These are phyloP conservation scores for Solanum tarapatanum DNA, from an alignment of 257 asterid genomes.

Conservation along the genomic window DNA sequence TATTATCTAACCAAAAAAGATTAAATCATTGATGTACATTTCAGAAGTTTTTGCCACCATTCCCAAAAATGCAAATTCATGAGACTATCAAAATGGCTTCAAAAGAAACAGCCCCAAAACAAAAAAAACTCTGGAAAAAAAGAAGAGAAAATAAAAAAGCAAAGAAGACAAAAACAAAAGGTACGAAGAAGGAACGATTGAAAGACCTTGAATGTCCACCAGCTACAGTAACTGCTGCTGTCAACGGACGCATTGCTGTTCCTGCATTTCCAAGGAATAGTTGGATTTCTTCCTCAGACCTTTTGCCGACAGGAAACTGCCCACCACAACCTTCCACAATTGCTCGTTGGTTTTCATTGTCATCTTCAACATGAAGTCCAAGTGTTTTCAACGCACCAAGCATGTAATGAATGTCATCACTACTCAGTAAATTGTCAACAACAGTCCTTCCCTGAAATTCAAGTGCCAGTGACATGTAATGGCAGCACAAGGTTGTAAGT, in stretches of 20 bases:
- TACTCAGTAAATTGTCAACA: constrained; percentile 80
- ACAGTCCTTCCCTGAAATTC: constrained; percentile 70
- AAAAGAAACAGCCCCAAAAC: not conserved
- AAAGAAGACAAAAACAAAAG: not conserved
- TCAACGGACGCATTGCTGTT: constrained; percentile 97
- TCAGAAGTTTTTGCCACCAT: not conserved
- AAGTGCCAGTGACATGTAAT: constrained; percentile 5
- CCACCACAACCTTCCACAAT: constrained; percentile 85
- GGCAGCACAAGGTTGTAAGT: not conserved
- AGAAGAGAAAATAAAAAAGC: not conserved
- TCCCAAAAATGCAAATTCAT: not conserved
- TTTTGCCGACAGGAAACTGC: constrained; percentile 67
- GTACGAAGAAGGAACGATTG: not conserved
- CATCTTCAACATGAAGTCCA: constrained; percentile 75
- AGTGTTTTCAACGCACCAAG: constrained; percentile 86
- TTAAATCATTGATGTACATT: not conserved
- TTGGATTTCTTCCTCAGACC: constrained; percentile 62
- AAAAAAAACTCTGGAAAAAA: not conserved
- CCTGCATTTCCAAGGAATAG: constrained; percentile 99
- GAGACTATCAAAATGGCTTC: not conserved
- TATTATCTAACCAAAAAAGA: not conserved
- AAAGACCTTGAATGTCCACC: constrained; percentile 80
- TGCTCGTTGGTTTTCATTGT: constrained; percentile 59
- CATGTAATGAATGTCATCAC: constrained; percentile 93
- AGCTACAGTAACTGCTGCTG: constrained; percentile 93